These are phyloP conservation scores for Camelina laxa DNA, from an alignment of 345 rosid genomes.

Conservation along the genomic window DNA sequence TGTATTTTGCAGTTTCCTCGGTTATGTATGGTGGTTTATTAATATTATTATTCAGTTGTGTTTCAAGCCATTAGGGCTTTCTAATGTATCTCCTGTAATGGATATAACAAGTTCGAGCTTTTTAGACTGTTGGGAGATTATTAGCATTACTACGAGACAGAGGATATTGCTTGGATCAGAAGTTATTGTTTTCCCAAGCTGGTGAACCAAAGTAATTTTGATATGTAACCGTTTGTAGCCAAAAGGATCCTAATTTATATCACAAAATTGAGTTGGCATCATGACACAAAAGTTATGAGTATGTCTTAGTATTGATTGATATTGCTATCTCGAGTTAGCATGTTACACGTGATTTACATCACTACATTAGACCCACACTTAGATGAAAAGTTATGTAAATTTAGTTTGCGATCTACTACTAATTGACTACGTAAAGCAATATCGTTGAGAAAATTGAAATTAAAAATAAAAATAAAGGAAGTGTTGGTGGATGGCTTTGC, in stretches of 20 bases:
- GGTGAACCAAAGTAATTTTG: not conserved
- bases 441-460: too few relatives aligned
- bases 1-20: constrained; percentile 41
- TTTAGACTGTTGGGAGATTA: not conserved
- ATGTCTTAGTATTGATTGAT: not conserved
- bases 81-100: constrained; percentile 7
- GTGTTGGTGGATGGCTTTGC: not conserved
- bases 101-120: constrained; percentile 8
- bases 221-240: not conserved
- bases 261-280: not conserved
- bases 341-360: not conserved
- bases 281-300: not conserved
- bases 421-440: too few relatives aligned
- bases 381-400: too few relatives aligned
- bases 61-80: constrained; percentile 21
- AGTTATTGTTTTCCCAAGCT: not conserved
- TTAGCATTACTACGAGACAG: not conserved
- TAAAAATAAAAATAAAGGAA: not conserved
- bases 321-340: not conserved
- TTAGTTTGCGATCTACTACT: too few relatives aligned
- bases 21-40: constrained; percentile 17
- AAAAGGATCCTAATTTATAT: not conserved
- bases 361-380: not conserved
- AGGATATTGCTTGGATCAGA: not conserved
- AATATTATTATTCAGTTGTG: constrained; percentile 18